Conservation (phyloP, 345 rosid genomes). For the Syzygium aromaticum region DNA sequence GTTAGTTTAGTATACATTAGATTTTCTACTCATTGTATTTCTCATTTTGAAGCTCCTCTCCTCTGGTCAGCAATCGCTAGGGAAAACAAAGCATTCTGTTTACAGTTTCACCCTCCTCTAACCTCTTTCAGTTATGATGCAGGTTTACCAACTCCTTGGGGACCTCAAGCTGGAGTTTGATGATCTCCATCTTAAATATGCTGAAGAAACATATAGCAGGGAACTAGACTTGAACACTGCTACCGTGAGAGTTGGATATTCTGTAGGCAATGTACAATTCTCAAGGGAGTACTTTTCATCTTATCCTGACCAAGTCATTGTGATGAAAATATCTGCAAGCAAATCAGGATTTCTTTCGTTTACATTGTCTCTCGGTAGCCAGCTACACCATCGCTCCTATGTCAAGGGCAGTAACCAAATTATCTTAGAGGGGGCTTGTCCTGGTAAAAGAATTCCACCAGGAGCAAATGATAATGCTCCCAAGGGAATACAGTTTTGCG, state of each 20-base stretch:
- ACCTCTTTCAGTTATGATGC: slow-evolving; percentile 9
- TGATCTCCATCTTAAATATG: slow-evolving; percentile 57
- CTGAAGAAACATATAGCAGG: slow-evolving; percentile 54
- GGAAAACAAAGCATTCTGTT: neutral
- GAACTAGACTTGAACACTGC: slow-evolving; percentile 90
- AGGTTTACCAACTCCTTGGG: slow-evolving; percentile 87
- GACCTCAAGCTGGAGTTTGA: slow-evolving; percentile 76
- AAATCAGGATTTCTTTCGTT: slow-evolving; percentile 62
- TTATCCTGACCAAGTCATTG: slow-evolving; percentile 58
- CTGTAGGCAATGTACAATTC: slow-evolving; percentile 47
- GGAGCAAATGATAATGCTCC: slow-evolving; percentile 26
- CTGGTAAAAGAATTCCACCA: slow-evolving; percentile 55
- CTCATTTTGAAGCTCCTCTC: neutral
- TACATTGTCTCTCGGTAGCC: slow-evolving; percentile 51
- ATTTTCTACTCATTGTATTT: neutral
- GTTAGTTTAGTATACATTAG: neutral
- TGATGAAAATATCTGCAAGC: slow-evolving; percentile 54
- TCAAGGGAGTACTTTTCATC: slow-evolving; percentile 75
- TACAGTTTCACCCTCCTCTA: neutral
- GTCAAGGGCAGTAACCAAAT: slow-evolving; percentile 44
- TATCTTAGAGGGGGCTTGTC: slow-evolving; percentile 63
- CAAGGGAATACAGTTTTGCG: slow-evolving; percentile 59
- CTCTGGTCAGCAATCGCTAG: neutral
- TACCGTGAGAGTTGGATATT: slow-evolving; percentile 54
- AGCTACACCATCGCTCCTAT: slow-evolving; percentile 41